Percentiles rank a stretch among this genome's conserved stretches.
Evolutionary conservation across 2,329 filamentous ascomycete genomes (phyloP).

Genomic region (Fusarium tjaetaba): DNA sequence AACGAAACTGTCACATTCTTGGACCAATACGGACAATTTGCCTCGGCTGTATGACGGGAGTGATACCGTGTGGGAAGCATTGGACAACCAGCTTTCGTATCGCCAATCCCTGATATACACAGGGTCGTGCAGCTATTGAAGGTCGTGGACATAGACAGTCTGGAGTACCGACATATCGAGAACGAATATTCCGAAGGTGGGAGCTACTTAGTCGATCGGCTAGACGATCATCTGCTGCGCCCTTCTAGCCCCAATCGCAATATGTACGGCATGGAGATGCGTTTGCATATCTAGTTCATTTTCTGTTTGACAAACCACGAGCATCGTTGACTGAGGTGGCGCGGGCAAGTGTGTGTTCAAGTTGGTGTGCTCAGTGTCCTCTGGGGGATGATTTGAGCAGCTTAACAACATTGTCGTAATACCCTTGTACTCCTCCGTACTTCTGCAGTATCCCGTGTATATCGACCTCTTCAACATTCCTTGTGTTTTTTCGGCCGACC

Average conservation of each 20-base stretch:
- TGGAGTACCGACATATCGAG: not conserved
- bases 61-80: not conserved
- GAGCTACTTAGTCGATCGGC: not conserved
- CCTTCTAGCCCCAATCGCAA: not conserved
- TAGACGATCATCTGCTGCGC: not conserved
- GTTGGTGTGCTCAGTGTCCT: constrained; percentile 29
- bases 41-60: constrained; percentile 12
- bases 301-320: not conserved
- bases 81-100: not conserved
- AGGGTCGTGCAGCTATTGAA: not conserved
- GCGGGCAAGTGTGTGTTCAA: not conserved
- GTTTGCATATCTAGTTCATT: not conserved
- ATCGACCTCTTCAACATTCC: constrained; percentile 47
- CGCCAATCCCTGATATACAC: not conserved
- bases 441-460: constrained; percentile 57
- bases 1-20: constrained; percentile 24
- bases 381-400: constrained; percentile 61
- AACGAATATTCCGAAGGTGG: not conserved
- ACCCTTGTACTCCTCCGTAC: constrained; percentile 67
- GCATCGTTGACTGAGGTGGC: not conserved
- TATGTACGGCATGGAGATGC: not conserved
- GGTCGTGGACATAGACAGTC: not conserved
- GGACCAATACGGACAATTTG: constrained; percentile 1
- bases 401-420: constrained; percentile 67
- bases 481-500: constrained; percentile 67